These are phyloP conservation scores for Podaxis pistillaris DNA, from an alignment of 768 basidiomycete genomes.

Conservation along the genomic window DNA sequence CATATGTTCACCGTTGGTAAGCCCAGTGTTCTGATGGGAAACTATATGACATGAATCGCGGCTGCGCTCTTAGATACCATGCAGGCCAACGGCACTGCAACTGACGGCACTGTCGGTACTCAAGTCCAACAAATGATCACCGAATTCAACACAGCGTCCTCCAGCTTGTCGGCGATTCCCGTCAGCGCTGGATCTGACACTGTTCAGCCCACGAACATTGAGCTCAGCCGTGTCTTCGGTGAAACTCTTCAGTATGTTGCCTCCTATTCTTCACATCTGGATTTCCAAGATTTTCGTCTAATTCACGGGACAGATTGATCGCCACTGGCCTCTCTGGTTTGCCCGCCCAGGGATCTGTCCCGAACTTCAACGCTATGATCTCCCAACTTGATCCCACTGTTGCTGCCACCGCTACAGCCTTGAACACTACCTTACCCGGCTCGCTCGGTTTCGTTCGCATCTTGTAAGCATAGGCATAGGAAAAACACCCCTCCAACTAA, in stretches of 20 bases:
- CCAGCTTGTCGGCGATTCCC: conserved; percentile 21
- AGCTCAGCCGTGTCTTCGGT: conserved; percentile 29
- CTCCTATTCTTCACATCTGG: not conserved
- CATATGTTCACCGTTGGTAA: conserved; percentile 26
- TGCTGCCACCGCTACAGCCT: conserved; percentile 21
- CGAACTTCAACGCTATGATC: conserved; percentile 25
- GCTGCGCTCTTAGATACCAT: conserved; percentile 21
- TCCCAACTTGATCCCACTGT: conserved; percentile 29
- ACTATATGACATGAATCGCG: not conserved
- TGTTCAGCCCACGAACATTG: conserved; percentile 31
- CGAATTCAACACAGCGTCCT: conserved; percentile 24
- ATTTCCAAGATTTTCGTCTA: not conserved
- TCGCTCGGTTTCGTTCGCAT: conserved; percentile 27
- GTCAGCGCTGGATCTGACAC: conserved; percentile 32
- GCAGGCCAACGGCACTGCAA: conserved; percentile 28
- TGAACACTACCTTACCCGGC: conserved; percentile 31
- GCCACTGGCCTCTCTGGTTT: conserved; percentile 31
- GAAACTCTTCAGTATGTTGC: conserved; percentile 29
- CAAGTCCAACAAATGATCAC: conserved; percentile 26
- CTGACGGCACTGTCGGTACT: conserved; percentile 27
- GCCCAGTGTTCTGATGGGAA: not conserved
- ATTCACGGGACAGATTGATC: conserved; percentile 21
- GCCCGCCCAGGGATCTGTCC: conserved; percentile 22
- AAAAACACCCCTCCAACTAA: not conserved
- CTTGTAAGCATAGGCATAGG: conserved; percentile 22